Evolutionary conservation across 148 eudicot species (phyloP), one percentile per base, ranked within the genome.

Genomic region (Fallopia convolvulus): DNA sequence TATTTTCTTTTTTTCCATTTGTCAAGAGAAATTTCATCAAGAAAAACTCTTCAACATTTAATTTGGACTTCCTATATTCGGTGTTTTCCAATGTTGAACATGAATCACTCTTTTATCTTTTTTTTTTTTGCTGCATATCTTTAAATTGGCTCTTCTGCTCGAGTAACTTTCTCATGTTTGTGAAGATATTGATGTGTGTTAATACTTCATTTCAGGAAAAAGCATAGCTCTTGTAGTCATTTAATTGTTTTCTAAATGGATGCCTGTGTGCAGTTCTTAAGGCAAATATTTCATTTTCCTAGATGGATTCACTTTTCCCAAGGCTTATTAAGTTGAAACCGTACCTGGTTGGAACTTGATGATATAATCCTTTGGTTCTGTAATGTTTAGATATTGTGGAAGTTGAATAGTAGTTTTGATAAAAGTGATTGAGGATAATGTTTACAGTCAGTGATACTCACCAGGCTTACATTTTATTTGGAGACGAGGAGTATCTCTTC

Each of bases 401-500:
- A 14, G 77, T 53, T 42, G 42, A 7, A 60, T 68, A 15, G 10
- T 72, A 53, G 47, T 14, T 36, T 65, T 44, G 41, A 41, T 74
- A 61, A 75, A 39, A 74, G 76, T 83, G 18, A 76, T 74, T 84
- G 41, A 48, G 40, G 46, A 33, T 30, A 44, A 44, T 21, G 60
- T 21, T 61, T 52, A 82, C 48, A 14, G 52, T 36, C 49, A 42
- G 70, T 68, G 21, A 13, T 74, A 50, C 40, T 26, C 79, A 42
- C 72, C 91, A 95, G 99, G 97, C 97, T 70, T 95, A 82, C 85
- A 78, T 95, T 74, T 84, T 95, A 50, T 95, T 92, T 81, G 99
- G 99, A 74, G 99, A 95, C 75, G 99, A 95, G 71, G 99, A 95
- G 83, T 95, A 88, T 86, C 94, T 92, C 47, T 95, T 83, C 81